These are phyloP conservation scores for Nematodospora valgi DNA, from an alignment of 805 yeast species.

Conservation along the genomic window DNA sequence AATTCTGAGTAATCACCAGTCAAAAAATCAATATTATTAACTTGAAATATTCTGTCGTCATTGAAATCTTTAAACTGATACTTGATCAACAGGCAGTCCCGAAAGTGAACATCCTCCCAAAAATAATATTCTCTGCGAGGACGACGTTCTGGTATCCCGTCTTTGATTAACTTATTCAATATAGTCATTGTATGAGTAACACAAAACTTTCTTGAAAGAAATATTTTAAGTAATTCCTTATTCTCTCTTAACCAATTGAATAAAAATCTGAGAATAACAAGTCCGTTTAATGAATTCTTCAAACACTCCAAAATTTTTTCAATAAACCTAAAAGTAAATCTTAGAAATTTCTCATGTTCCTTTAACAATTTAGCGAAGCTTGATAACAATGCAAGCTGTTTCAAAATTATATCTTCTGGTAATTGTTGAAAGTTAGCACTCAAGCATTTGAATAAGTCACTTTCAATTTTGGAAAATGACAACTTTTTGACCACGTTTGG, in stretches of 20 bases:
- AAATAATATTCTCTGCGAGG: constrained; percentile 55
- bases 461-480: constrained; percentile 21
- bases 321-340: constrained; percentile 18
- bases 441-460: constrained; percentile 19
- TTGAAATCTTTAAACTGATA: constrained; percentile 58
- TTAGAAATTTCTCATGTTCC: constrained; percentile 5
- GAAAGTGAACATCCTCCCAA: constrained; percentile 60
- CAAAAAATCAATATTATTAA: constrained; percentile 19
- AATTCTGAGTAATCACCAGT: constrained; percentile 18
- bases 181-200: no score
- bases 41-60: constrained; percentile 45
- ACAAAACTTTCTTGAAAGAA: background rate
- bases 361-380: constrained; percentile 16
- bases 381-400: constrained; percentile 23
- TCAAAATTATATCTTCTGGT: constrained; percentile 14
- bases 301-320: constrained; percentile 16
- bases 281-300: constrained; percentile 10
- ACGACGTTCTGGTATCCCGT: constrained; percentile 14
- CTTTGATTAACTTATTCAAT: constrained; percentile 1
- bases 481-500: constrained; percentile 20
- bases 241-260: constrained; percentile 58
- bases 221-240: constrained; percentile 15
- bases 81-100: constrained; percentile 56
- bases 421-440: constrained; percentile 12
- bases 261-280: constrained; percentile 41